A percentile compares a stretch with the other conserved stretches of the same genome.
Conservation (phyloP, 192 early-diverging fungal species). For the Coemansia sp. region DNA sequence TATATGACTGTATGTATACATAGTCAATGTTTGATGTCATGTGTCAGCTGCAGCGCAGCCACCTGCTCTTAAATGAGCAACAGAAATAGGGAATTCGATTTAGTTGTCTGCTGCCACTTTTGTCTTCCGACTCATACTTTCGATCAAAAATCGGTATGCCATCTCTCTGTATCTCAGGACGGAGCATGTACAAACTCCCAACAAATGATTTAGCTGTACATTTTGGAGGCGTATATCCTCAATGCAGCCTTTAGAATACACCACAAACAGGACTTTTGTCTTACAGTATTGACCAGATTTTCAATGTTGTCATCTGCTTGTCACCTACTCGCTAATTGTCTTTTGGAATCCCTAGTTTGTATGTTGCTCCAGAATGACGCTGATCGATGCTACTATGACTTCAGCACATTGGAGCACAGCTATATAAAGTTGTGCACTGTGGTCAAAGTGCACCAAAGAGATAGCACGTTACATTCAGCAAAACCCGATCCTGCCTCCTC, state of each 20-base stretch:
- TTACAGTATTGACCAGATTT: background rate
- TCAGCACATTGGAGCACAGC: background rate
- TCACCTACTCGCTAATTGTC: background rate
- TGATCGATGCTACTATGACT: background rate
- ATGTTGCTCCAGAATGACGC: background rate
- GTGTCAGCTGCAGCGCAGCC: no score
- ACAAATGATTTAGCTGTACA: slow-evolving; percentile 6
- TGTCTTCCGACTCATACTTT: no score
- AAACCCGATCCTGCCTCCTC: background rate
- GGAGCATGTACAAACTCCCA: background rate
- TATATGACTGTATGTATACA: no score
- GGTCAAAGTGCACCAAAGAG: background rate
- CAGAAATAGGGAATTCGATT: no score
- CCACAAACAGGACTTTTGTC: background rate
- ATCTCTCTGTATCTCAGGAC: no score
- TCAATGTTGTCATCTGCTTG: no score
- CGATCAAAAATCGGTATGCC: no score
- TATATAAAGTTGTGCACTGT: background rate
- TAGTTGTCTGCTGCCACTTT: no score
- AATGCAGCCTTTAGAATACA: background rate
- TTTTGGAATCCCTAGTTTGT: background rate
- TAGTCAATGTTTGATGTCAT: no score
- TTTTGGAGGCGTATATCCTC: background rate
- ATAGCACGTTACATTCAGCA: background rate
- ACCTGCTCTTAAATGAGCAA: no score